Conservation (phyloP, 345 rosid species). For the Murraya koenigii region DNA sequence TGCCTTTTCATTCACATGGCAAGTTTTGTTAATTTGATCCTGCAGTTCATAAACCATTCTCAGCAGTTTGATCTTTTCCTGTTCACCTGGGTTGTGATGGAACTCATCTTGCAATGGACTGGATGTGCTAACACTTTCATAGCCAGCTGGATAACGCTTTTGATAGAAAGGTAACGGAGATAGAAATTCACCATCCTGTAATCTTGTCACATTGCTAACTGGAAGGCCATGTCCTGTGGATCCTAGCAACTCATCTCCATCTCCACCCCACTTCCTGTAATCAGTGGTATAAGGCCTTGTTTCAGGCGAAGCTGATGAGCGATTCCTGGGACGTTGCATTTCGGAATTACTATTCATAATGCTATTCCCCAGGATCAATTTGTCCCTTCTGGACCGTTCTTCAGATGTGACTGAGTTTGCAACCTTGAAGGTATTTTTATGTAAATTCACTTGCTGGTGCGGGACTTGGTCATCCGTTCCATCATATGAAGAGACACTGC, state of each 20-base stretch:
- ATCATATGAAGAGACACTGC: slow-evolving; percentile 69
- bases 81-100: slow-evolving; percentile 32
- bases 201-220: slow-evolving; percentile 39
- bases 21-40: slow-evolving; percentile 44
- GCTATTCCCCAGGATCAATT: slow-evolving; percentile 22
- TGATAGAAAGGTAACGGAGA: slow-evolving; percentile 35
- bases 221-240: slow-evolving; percentile 33
- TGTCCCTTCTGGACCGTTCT: slow-evolving; percentile 35
- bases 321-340: slow-evolving; percentile 29
- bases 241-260: slow-evolving; percentile 37
- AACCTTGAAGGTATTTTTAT: slow-evolving; percentile 26
- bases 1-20: slow-evolving; percentile 25
- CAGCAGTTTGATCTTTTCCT: slow-evolving; percentile 48
- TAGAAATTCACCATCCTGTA: slow-evolving; percentile 35
- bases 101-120: slow-evolving; percentile 41
- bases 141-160: slow-evolving; percentile 36
- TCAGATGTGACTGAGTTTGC: slow-evolving; percentile 29
- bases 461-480: slow-evolving; percentile 52
- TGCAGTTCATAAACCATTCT: slow-evolving; percentile 55
- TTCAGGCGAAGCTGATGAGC: slow-evolving; percentile 30
- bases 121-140: slow-evolving; percentile 45
- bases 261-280: slow-evolving; percentile 25
- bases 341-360: slow-evolving; percentile 27
- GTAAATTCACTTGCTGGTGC: slow-evolving; percentile 22
- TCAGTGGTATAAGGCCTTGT: slow-evolving; percentile 26